Evolutionary conservation across 305 asterid species (phyloP).

Genomic region (Fraxinus greggii): DNA sequence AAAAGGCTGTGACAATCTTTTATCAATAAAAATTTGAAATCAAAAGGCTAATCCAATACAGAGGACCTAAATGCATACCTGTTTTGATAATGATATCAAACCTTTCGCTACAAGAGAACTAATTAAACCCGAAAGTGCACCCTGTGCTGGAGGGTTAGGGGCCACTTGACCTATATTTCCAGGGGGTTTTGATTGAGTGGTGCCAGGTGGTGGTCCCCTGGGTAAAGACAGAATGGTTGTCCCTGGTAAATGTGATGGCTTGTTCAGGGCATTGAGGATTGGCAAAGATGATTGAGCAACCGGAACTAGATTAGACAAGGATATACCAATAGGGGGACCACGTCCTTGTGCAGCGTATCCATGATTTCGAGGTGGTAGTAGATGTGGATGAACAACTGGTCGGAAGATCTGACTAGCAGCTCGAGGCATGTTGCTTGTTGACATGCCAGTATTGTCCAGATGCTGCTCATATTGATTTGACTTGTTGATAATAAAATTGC

Average conservation of each 20-base stretch:
- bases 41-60: neutral
- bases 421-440: conserved; percentile 36
- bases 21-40: neutral
- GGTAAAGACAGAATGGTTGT: conserved; percentile 38
- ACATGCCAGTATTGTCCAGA: conserved; percentile 38
- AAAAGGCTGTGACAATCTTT: conserved; percentile 20
- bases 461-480: conserved; percentile 41
- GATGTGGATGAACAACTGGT: conserved; percentile 34
- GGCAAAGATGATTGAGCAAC: conserved; percentile 45
- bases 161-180: conserved; percentile 45
- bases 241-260: conserved; percentile 43
- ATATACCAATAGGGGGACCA: conserved; percentile 36
- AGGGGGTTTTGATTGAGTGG: conserved; percentile 42
- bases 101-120: conserved; percentile 82
- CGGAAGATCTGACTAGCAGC: conserved; percentile 44
- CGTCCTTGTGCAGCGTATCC: conserved; percentile 53
- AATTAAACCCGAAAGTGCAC: conserved; percentile 57
- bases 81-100: conserved; percentile 60
- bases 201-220: conserved; percentile 45
- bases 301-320: conserved; percentile 32
- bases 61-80: conserved; percentile 32
- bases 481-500: conserved; percentile 28
- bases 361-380: conserved; percentile 39
- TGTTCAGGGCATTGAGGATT: conserved; percentile 38
- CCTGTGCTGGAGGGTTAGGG: conserved; percentile 45